A percentile compares a stretch with the other conserved stretches of the same genome.
Conservation (phyloP, 2,329 filamentous ascomycete genomes). For the Microdochium bolleyi region DNA sequence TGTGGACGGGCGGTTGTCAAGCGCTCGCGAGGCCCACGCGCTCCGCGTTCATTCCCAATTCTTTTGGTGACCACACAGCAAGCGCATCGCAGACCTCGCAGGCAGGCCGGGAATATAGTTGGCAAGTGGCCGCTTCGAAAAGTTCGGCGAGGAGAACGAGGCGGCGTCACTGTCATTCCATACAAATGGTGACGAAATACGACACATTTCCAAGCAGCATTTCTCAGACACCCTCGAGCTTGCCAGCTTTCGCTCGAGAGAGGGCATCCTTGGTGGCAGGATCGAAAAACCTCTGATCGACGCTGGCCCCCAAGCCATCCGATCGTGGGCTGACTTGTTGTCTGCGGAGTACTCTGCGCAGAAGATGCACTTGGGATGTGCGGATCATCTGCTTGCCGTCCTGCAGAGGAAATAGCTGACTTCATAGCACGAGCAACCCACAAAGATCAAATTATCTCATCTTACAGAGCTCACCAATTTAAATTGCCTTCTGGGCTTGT, state of each 20-base stretch:
- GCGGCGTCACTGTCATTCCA: background rate
- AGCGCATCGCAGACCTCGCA: slow-evolving; percentile 5
- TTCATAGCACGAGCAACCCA: too few species aligned
- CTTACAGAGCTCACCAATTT: too few species aligned
- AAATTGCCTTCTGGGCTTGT: too few species aligned
- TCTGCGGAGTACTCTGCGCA: background rate
- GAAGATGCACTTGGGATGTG: background rate
- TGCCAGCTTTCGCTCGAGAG: slow-evolving; percentile 4
- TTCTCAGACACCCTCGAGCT: slow-evolving; percentile 4
- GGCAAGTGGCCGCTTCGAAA: background rate
- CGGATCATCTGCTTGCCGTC: background rate
- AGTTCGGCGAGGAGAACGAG: background rate
- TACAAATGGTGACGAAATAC: slow-evolving; percentile 1
- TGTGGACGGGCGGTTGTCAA: too few species aligned
- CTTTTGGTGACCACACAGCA: too few species aligned
- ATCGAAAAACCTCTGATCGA: slow-evolving; percentile 4
- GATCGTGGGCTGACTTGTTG: background rate
- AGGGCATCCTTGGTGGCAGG: slow-evolving; percentile 7
- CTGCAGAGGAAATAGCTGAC: background rate
- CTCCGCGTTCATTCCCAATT: too few species aligned
- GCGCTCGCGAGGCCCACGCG: too few species aligned
- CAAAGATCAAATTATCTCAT: too few species aligned
- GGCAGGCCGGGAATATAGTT: slow-evolving; percentile 4
- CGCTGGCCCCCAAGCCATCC: background rate
- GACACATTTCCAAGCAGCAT: slow-evolving; percentile 2